Base-by-base conservation (phyloP, 2,329 filamentous ascomycete genomes). In the Nemania sp. region DNA sequence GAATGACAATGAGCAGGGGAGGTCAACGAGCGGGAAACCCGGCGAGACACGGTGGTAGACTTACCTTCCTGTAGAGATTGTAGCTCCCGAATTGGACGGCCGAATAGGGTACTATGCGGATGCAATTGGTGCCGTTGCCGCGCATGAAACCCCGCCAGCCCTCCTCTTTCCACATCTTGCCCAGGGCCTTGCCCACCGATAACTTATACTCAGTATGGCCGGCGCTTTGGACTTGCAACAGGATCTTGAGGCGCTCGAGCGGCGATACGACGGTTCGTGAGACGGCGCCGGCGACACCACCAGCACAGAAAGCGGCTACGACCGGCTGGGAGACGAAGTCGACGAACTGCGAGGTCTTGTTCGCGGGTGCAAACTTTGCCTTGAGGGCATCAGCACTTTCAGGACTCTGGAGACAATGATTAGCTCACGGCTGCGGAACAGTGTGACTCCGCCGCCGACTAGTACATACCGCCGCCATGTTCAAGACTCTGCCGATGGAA, bases 61-160 rank as follows among this genome's bases (percentile, higher is more conserved):
- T 74, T 79, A 96, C 93, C 79, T 87, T 85, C 78, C 96, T 97
- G 79, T 99, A 99, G 68, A 98, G 87, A 75, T 96, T 98, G 80
- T 98, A 99, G 73, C 92, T 96, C 68, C 94, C 94, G 76, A 99
- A 99, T 73, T 99, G 95, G 42, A 98, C 95, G 11, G 95, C 95
- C 51, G 94, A 98, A 76, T 99, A 99, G 4, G 95, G 95, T 54
- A 99, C 92, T 68, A 99, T 99, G 64, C 95, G 91, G 71, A 99
- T 91, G 81, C 95, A 99, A 77, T 99, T 99, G 63, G 93, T 97
- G 65, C 95, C 95, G 75, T 99, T 99, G 54, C 95, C 95, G 67
- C 92, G 87, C 93, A 99, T 96, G 77, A 98, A 96, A 0, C 95
- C 95, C 75, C 87, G 88, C 92, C 93, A 98, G 56, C 95, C 95